These are phyloP conservation scores for Tetrahymena malaccensis DNA, from an alignment of 73 alveolate species.

Conservation along the genomic window DNA sequence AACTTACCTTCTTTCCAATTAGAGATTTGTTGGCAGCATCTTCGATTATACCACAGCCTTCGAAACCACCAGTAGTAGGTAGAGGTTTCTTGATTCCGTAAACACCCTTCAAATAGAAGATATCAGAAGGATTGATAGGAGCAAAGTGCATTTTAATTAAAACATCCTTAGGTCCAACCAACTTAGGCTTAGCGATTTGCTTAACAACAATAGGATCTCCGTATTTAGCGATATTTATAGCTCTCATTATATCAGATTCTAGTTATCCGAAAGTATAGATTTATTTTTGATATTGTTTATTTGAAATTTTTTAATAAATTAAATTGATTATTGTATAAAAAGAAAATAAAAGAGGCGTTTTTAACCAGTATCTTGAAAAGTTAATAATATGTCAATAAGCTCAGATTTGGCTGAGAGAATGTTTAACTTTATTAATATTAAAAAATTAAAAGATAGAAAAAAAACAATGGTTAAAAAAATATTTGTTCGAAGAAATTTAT, in stretches of 20 bases:
- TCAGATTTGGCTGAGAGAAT: not conserved
- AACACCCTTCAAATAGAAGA: not conserved
- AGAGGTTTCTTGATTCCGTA: not conserved
- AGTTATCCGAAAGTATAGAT: not conserved
- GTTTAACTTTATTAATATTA: not conserved
- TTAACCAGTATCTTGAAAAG: not conserved
- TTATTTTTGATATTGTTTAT: not conserved
- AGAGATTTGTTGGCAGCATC: not conserved
- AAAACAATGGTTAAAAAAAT: not conserved
- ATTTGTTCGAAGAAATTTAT: not conserved
- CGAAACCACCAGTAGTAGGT: not conserved
- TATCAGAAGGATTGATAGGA: not conserved
- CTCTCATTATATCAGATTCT: not conserved
- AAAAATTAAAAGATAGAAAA: not conserved
- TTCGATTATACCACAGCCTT: not conserved
- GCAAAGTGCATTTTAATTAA: not conserved
- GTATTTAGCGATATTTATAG: not conserved
- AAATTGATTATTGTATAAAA: not conserved
- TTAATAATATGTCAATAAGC: not conserved
- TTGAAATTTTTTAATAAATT: not conserved
- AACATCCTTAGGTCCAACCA: not conserved
- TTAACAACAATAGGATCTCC: not conserved
- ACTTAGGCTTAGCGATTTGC: not conserved
- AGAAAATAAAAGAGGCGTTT: not conserved
- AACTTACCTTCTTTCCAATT: not conserved